These are phyloP conservation scores for Adansonia digitata DNA, from an alignment of 345 rosid genomes.

Conservation along the genomic window DNA sequence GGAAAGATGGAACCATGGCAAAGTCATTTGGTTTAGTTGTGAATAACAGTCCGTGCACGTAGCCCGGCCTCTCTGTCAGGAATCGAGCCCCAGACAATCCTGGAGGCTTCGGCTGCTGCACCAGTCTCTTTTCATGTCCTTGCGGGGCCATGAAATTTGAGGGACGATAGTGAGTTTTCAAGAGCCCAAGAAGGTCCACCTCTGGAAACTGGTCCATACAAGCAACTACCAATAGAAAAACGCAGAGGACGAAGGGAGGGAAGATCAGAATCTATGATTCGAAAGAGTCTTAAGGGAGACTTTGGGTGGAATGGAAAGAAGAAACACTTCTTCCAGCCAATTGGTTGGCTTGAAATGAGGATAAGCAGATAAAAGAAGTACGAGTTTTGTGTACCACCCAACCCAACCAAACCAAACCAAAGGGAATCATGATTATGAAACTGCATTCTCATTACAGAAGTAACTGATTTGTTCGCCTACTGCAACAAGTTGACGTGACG, in stretches of 20 bases:
- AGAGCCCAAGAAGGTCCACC: background rate
- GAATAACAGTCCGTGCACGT: background rate
- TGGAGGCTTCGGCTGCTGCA: background rate
- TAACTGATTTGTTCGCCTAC: too few relatives aligned
- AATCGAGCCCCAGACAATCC: background rate
- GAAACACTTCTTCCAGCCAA: background rate
- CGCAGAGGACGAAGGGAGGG: background rate
- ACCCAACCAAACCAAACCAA: too few relatives aligned
- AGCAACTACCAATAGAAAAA: background rate
- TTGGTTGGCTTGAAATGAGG: background rate
- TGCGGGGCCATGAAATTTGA: background rate
- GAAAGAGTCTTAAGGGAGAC: background rate
- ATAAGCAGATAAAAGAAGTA: constrained; percentile 20
- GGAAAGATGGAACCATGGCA: constrained; percentile 1
- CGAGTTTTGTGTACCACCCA: too few relatives aligned
- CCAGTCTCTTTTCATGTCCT: background rate
- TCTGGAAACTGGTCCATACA: background rate
- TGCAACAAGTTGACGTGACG: too few relatives aligned
- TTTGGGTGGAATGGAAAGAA: background rate
- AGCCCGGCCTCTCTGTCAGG: background rate
- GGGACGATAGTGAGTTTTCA: background rate
- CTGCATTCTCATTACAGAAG: too few relatives aligned
- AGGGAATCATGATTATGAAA: too few relatives aligned
- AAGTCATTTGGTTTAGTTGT: background rate
- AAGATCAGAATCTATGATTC: background rate